Percentiles rank a stretch among this genome's conserved stretches.
These are phyloP conservation scores for Botryotinia narcissicola DNA, from an alignment of 2,329 filamentous ascomycete species.

Conservation along the genomic window DNA sequence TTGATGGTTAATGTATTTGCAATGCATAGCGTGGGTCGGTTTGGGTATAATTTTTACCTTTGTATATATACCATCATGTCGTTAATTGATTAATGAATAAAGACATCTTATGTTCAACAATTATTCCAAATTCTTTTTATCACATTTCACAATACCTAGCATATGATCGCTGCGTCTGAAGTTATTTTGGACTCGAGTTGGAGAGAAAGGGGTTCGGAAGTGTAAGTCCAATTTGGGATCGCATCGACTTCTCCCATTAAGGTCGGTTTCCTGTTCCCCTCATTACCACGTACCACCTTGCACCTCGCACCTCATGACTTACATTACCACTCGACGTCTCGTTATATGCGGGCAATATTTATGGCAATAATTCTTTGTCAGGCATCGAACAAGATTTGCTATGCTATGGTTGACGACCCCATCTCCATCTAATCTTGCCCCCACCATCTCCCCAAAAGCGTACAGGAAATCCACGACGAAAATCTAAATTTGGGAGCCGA, in stretches of 20 bases:
- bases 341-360: background rate
- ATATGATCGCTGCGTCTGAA: background rate
- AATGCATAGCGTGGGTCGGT: background rate
- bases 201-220: background rate
- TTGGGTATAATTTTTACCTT: background rate
- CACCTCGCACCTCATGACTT: background rate
- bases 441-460: background rate
- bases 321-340: background rate
- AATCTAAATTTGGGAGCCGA: background rate
- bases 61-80: background rate
- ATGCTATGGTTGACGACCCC: background rate
- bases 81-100: constrained; percentile 10
- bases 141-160: background rate
- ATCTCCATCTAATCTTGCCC: background rate
- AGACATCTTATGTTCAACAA: background rate
- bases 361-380: background rate
- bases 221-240: background rate
- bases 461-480: background rate
- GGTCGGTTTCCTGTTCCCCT: background rate
- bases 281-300: background rate
- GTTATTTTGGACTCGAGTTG: background rate
- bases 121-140: background rate
- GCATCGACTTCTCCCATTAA: background rate
- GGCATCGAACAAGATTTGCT: background rate
- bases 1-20: constrained; percentile 2